A percentile compares a stretch with the other conserved stretches of the same genome.
phyloP scores from a whole-genome alignment of 768 basidiomycete species.

The Leccinum barrowsii region DNA sequence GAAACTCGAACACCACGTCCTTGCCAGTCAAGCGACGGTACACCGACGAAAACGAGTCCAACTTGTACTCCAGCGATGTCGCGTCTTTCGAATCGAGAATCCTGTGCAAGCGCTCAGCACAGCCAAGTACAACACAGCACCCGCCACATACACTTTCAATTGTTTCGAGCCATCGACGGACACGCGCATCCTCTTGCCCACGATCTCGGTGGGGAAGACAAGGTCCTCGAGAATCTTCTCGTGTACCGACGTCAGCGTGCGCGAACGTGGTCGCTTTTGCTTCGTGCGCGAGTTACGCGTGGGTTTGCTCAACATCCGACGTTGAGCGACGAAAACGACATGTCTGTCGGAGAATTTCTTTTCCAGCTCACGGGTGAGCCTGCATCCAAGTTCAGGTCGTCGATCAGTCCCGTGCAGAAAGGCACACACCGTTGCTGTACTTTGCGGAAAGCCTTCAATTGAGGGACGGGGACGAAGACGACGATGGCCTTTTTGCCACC shows the following conservation, averaged over 20 bases:
- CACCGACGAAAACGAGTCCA: slow-evolving; percentile 97
- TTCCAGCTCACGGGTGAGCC: slow-evolving; percentile 97
- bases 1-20: slow-evolving; percentile 94
- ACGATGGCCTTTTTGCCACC: slow-evolving; percentile 99
- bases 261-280: slow-evolving; percentile 96
- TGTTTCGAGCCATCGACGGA: slow-evolving; percentile 92
- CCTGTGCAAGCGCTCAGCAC: slow-evolving; percentile 40
- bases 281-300: slow-evolving; percentile 88
- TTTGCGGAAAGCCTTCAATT: slow-evolving; percentile 98
- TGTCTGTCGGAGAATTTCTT: slow-evolving; percentile 99
- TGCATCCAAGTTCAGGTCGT: slow-evolving; percentile 33
- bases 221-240: slow-evolving; percentile 99
- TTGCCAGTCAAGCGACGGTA: slow-evolving; percentile 95
- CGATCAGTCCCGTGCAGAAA: background rate
- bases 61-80: slow-evolving; percentile 98
- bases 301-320: slow-evolving; percentile 96
- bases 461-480: slow-evolving; percentile 95
- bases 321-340: slow-evolving; percentile 98
- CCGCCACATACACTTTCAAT: slow-evolving; percentile 88
- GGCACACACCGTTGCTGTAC: slow-evolving; percentile 80
- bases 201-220: slow-evolving; percentile 98
- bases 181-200: slow-evolving; percentile 96
- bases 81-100: slow-evolving; percentile 98
- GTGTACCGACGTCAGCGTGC: slow-evolving; percentile 96
- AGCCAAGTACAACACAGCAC: slow-evolving; percentile 6